A percentile compares a stretch with the other conserved stretches of the same genome.
These are phyloP conservation scores for Jacaranda copaia DNA, from an alignment of 257 asterid genomes.

Conservation along the genomic window DNA sequence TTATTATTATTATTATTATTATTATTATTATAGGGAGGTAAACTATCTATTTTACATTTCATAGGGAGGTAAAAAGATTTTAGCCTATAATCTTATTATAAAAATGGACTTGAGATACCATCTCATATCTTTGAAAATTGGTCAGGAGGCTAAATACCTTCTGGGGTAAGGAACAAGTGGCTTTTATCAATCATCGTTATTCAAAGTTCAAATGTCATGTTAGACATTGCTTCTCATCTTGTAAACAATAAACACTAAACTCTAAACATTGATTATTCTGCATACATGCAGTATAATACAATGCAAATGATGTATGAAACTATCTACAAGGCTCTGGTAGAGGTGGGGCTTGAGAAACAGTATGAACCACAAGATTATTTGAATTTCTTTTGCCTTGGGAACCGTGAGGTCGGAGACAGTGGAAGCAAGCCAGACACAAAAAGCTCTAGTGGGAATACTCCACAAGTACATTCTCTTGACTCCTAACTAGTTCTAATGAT, in stretches of 20 bases:
- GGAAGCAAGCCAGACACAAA: constrained; percentile 42
- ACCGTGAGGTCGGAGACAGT: constrained; percentile 62
- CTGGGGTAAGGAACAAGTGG: too few relatives aligned
- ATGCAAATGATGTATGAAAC: constrained; percentile 95
- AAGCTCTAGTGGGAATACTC: constrained; percentile 55
- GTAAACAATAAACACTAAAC: too few relatives aligned
- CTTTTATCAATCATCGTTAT: too few relatives aligned
- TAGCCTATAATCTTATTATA: not conserved
- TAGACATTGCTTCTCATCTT: not conserved
- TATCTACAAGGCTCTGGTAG: constrained; percentile 82
- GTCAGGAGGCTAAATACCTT: too few relatives aligned
- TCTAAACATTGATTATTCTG: not conserved
- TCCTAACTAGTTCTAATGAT: not conserved
- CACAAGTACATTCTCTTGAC: constrained; percentile 59
- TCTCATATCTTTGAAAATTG: not conserved
- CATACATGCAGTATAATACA: constrained; percentile 70
- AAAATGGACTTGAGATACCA: not conserved
- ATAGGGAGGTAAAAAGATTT: too few relatives aligned
- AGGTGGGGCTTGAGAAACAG: constrained; percentile 69
- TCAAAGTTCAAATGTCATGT: too few relatives aligned
- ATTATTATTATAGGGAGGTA: too few relatives aligned
- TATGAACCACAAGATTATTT: constrained; percentile 85
- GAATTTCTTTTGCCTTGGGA: constrained; percentile 93
- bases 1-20: too few relatives aligned
- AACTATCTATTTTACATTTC: too few relatives aligned